phyloP scores from a whole-genome alignment of 139 green algal genomes.

The Dunaliella primolecta region DNA sequence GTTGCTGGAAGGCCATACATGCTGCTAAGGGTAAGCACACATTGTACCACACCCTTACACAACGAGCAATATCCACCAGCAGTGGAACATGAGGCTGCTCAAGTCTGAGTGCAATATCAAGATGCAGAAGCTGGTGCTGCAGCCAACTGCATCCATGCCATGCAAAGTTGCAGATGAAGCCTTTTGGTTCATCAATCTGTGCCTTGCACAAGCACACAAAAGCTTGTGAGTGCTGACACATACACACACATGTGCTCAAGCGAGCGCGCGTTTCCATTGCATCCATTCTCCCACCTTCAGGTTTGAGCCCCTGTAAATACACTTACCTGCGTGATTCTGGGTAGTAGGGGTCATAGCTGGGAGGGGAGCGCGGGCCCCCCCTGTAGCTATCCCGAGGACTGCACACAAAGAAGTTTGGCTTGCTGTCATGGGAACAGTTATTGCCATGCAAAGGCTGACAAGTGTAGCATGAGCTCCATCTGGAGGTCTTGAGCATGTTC shows the following conservation, averaged over 20 bases:
- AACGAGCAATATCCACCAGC: too few relatives aligned
- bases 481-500: too few relatives aligned
- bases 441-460: too few relatives aligned
- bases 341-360: slow-evolving; percentile 4
- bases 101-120: too few relatives aligned
- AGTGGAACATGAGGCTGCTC: too few relatives aligned
- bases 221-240: neutral
- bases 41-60: too few relatives aligned
- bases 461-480: too few relatives aligned
- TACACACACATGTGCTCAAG: neutral
- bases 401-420: neutral
- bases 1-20: too few relatives aligned
- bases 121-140: neutral
- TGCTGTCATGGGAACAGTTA: too few relatives aligned
- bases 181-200: neutral
- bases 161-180: neutral
- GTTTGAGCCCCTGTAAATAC: neutral
- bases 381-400: neutral
- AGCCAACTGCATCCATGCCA: neutral
- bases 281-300: neutral
- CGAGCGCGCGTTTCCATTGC: neutral
- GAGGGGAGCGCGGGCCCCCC: slow-evolving; percentile 1
- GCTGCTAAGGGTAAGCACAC: too few relatives aligned
- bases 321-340: slow-evolving; percentile 1
- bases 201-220: neutral